These are phyloP conservation scores for Myriosclerotinia curreyana DNA, from an alignment of 2,329 filamentous ascomycete genomes.

Conservation along the genomic window DNA sequence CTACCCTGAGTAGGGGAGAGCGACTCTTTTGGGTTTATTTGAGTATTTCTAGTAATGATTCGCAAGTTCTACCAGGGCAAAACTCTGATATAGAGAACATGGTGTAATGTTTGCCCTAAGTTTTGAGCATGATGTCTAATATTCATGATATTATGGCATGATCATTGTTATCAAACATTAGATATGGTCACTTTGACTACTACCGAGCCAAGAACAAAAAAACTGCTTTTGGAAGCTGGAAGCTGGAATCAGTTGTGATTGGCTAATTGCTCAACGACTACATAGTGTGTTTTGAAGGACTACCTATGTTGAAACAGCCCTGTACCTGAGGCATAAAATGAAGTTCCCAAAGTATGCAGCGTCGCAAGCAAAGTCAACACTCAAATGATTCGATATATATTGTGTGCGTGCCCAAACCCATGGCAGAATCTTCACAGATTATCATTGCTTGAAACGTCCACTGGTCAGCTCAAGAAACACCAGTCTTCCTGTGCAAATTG, in stretches of 20 bases:
- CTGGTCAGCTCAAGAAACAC: not conserved
- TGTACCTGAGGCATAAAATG: no score
- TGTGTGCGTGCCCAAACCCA: not conserved
- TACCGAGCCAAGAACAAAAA: not conserved
- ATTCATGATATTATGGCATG: not conserved
- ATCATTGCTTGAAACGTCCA: not conserved
- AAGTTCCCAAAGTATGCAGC: not conserved
- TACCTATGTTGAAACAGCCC: not conserved
- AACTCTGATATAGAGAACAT: no score
- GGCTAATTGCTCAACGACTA: not conserved
- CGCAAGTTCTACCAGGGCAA: no score
- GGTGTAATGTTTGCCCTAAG: not conserved
- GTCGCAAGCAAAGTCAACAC: not conserved
- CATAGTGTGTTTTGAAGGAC: no score
- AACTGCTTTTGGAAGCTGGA: not conserved
- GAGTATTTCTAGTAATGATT: no score
- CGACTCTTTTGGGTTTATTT: no score
- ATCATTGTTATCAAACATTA: not conserved
- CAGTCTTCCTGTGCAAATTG: not conserved
- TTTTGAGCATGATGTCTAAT: not conserved
- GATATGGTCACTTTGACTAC: not conserved
- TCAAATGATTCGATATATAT: not conserved
- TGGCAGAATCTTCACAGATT: not conserved
- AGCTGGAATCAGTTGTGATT: not conserved
- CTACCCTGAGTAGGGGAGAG: no score